Conservation (phyloP, 208 protist species). For the Strigomonas galati region DNA sequence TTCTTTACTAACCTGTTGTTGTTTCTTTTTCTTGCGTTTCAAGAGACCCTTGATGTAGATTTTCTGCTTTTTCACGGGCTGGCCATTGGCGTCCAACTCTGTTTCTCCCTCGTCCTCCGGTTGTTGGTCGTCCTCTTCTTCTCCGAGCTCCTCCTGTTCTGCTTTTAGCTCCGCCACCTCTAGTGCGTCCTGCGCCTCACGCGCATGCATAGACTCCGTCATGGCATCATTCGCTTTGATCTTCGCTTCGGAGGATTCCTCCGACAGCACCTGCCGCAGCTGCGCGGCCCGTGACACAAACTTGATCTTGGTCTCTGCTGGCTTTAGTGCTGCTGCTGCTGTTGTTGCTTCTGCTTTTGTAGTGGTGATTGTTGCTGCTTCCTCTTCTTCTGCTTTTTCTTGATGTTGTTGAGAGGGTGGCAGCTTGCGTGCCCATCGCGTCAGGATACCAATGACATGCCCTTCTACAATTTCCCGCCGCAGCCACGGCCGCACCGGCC, state of each 20-base stretch:
- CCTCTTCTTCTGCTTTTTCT: no score
- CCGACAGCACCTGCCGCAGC: neutral
- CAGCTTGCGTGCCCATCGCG: neutral
- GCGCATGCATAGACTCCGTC: neutral
- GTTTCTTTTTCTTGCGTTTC: neutral
- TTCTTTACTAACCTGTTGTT: neutral
- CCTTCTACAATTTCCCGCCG: neutral
- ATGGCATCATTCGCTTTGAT: neutral
- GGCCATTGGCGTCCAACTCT: neutral
- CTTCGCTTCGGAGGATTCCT: neutral
- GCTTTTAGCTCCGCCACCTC: slow-evolving; percentile 19
- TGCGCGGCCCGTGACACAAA: neutral
- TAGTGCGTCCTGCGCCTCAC: neutral
- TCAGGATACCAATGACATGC: neutral
- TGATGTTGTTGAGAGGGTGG: neutral
- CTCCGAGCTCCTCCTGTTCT: slow-evolving; percentile 12
- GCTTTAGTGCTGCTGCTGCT: neutral
- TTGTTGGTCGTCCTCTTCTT: neutral
- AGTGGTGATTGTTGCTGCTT: neutral
- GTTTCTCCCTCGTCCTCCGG: neutral
- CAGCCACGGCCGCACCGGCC: neutral
- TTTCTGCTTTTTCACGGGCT: neutral
- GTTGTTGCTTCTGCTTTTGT: no score
- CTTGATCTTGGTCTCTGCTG: no score
- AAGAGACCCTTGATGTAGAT: neutral